phyloP scores from a whole-genome alignment of 805 yeast species.

The Monosporozyma siamensis region DNA sequence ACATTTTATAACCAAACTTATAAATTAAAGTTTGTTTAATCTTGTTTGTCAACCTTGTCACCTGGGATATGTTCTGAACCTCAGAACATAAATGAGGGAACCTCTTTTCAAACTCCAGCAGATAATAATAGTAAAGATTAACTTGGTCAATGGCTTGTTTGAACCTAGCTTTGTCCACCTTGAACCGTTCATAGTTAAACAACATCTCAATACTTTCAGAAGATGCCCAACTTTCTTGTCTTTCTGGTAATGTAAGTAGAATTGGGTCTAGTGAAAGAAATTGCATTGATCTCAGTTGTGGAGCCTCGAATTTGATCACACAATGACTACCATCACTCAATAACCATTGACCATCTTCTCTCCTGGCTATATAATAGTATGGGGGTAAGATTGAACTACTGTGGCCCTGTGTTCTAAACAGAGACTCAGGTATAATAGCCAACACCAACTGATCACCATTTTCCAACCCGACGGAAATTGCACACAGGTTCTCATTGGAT shows the following conservation, averaged over 20 bases:
- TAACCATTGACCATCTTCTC: constrained; percentile 4
- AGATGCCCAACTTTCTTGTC: constrained; percentile 5
- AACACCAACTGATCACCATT: constrained; percentile 20
- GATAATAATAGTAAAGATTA: constrained; percentile 2
- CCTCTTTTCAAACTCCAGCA: constrained; percentile 1
- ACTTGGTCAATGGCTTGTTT: constrained; percentile 2
- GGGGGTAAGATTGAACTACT: constrained; percentile 4
- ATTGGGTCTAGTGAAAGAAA: constrained; percentile 72
- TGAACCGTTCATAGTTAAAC: neutral
- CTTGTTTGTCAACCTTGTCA: neutral
- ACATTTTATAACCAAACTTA: neutral
- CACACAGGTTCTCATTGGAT: constrained; percentile 5
- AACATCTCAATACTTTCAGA: neutral
- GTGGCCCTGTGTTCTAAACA: neutral
- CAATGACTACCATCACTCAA: constrained; percentile 10
- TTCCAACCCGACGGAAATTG: constrained; percentile 11
- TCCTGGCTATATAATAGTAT: constrained; percentile 10
- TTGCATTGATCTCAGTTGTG: constrained; percentile 60
- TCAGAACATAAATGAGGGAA: neutral
- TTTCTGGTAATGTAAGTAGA: constrained; percentile 41
- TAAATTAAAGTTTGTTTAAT: neutral
- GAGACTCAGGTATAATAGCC: constrained; percentile 8
- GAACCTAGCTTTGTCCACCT: constrained; percentile 1
- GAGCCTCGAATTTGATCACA: constrained; percentile 58
- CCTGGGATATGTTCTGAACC: neutral